Percentiles rank a stretch among this genome's conserved stretches.
phyloP scores from a whole-genome alignment of 2,329 filamentous ascomycete genomes.

The Sarocladium strictum region DNA sequence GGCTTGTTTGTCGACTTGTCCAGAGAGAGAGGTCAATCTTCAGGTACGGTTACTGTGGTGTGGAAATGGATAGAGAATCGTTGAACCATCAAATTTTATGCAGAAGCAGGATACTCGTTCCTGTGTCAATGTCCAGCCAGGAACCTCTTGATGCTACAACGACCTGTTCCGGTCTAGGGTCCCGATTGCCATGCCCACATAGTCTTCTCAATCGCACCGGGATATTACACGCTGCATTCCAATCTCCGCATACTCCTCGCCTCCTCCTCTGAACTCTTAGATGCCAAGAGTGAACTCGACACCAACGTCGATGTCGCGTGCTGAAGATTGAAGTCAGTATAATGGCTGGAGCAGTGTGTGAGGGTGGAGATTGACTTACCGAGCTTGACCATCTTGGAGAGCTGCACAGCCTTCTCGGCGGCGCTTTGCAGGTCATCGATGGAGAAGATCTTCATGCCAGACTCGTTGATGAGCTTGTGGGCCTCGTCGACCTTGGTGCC shows the following conservation, averaged over 20 bases:
- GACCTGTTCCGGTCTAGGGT: not conserved
- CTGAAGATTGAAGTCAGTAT: slow-evolving; percentile 32
- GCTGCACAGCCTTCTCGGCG: slow-evolving; percentile 96
- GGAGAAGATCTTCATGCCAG: slow-evolving; percentile 98
- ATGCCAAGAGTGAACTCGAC: slow-evolving; percentile 95
- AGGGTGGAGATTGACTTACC: slow-evolving; percentile 52
- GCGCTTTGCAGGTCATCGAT: slow-evolving; percentile 97
- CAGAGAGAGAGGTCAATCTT: no score
- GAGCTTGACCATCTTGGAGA: slow-evolving; percentile 99
- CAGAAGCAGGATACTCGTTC: slow-evolving; percentile 7
- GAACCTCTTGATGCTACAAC: slow-evolving; percentile 5
- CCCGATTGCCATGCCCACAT: not conserved
- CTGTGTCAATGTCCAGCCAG: slow-evolving; percentile 2
- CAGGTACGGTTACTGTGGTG: no score
- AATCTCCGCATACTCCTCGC: not conserved
- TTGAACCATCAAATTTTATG: slow-evolving; percentile 6
- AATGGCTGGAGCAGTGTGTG: not conserved
- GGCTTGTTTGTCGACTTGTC: no score
- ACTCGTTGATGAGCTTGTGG: slow-evolving; percentile 90
- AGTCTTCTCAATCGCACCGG: slow-evolving; percentile 7
- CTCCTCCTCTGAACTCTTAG: slow-evolving; percentile 39
- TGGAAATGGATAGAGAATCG: not conserved
- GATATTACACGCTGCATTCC: slow-evolving; percentile 7
- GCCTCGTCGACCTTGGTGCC: slow-evolving; percentile 97
- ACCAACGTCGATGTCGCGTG: slow-evolving; percentile 93